Evolutionary conservation across 257 asterid species (phyloP).

Genomic region (Lycium barbarum): DNA sequence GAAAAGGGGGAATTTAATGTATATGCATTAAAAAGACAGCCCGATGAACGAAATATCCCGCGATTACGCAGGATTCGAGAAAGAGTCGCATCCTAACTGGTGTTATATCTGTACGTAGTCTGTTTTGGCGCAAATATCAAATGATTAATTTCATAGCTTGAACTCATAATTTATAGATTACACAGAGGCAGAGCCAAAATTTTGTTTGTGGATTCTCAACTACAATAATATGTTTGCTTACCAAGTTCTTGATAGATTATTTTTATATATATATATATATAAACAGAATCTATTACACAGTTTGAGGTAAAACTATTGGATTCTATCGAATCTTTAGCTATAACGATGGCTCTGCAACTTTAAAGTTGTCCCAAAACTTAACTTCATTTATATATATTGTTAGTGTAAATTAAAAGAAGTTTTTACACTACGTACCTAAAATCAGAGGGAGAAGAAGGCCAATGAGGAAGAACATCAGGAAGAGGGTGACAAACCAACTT

Average conservation of each 20-base stretch:
- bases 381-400: not conserved
- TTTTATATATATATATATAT: too few relatives aligned
- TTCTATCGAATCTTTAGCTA: too few relatives aligned
- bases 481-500: constrained; percentile 72
- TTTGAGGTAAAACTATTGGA: too few relatives aligned
- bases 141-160: accelerated
- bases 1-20: not conserved
- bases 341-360: not conserved
- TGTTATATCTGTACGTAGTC: not conserved
- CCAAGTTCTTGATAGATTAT: too few relatives aligned
- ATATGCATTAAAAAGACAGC: not conserved
- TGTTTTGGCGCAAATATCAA: not conserved
- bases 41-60: accelerated
- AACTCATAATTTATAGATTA: not conserved
- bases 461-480: constrained; percentile 61
- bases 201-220: too few relatives aligned
- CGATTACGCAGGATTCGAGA: not conserved
- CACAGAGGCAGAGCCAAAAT: not conserved
- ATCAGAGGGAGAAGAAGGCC: constrained; percentile 88
- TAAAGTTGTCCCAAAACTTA: not conserved
- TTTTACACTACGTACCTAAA: constrained; percentile 55
- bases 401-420: not conserved
- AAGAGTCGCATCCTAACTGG: not conserved
- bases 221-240: too few relatives aligned
- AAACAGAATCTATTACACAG: too few relatives aligned